Evolutionary conservation across 306 rosid genomes (phyloP).

Genomic region (Trichosanthes cucumerina): DNA sequence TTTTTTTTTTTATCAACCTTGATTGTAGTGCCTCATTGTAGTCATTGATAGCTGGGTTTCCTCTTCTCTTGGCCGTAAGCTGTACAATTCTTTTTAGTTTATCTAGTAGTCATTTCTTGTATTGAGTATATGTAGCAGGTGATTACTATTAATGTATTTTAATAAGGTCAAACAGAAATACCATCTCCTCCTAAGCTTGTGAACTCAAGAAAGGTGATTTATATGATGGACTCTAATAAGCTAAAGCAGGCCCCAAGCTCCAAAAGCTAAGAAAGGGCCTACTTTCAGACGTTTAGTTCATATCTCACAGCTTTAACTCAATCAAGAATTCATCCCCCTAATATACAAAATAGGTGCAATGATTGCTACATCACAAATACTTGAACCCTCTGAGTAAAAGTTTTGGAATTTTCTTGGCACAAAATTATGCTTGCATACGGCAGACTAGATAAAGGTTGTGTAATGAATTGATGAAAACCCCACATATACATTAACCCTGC

Average conservation of each 20-base stretch:
- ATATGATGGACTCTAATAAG: not conserved
- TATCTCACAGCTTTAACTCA: not conserved
- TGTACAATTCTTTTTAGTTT: not conserved
- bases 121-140: not conserved
- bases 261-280: not conserved
- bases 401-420: not conserved
- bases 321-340: not conserved
- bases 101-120: not conserved
- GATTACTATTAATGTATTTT: not conserved
- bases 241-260: not conserved
- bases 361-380: not conserved
- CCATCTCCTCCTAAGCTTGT: not conserved
- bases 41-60: not conserved
- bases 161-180: not conserved
- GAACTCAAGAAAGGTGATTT: not conserved
- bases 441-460: not conserved
- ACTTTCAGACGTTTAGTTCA: not conserved
- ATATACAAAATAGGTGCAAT: not conserved
- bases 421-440: not conserved
- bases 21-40: not conserved
- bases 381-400: not conserved
- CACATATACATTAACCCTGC: not conserved
- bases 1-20: not conserved
- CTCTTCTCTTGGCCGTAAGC: not conserved
- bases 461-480: not conserved